Evolutionary conservation across 192 early-diverging fungal genomes (phyloP).

Genomic region (Umbelopsis isabellina): DNA sequence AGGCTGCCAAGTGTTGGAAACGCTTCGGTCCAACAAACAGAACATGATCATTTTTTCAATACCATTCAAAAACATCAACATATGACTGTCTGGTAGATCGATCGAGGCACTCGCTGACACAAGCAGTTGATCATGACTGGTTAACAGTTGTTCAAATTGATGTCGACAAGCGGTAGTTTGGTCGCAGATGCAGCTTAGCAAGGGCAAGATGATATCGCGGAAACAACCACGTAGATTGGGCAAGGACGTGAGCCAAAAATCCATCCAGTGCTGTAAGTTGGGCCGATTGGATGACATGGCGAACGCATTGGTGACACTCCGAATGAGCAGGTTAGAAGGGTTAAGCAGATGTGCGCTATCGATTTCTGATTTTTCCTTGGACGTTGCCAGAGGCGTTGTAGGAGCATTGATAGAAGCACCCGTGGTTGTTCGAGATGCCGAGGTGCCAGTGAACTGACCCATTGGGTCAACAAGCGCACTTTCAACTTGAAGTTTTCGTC

Average conservation of each 20-base stretch:
- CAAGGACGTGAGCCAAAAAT: conserved; percentile 68
- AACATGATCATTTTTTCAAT: conserved; percentile 62
- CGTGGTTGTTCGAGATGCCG: background rate
- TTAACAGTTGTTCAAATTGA: conserved; percentile 25
- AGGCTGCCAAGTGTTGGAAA: conserved; percentile 38
- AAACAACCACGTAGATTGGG: conserved; percentile 66
- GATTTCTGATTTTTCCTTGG: background rate
- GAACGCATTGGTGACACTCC: conserved; percentile 64
- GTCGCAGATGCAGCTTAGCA: conserved; percentile 64
- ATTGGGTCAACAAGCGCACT: background rate
- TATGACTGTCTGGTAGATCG: conserved; percentile 48
- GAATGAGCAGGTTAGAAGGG: conserved; percentile 46
- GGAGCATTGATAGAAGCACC: conserved; percentile 3
- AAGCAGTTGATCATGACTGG: background rate
- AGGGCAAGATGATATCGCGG: conserved; percentile 60
- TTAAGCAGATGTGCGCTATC: background rate
- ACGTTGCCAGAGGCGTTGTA: background rate
- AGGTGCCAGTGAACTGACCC: background rate
- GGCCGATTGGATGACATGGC: conserved; percentile 62
- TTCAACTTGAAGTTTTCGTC: background rate
- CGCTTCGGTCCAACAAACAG: conserved; percentile 47
- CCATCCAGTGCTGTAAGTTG: conserved; percentile 76
- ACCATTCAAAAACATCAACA: conserved; percentile 54
- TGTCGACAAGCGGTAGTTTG: conserved; percentile 51
- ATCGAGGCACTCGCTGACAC: background rate